Conservation (phyloP, 2,329 filamentous ascomycete species). For the Talaromyces sp. region DNA sequence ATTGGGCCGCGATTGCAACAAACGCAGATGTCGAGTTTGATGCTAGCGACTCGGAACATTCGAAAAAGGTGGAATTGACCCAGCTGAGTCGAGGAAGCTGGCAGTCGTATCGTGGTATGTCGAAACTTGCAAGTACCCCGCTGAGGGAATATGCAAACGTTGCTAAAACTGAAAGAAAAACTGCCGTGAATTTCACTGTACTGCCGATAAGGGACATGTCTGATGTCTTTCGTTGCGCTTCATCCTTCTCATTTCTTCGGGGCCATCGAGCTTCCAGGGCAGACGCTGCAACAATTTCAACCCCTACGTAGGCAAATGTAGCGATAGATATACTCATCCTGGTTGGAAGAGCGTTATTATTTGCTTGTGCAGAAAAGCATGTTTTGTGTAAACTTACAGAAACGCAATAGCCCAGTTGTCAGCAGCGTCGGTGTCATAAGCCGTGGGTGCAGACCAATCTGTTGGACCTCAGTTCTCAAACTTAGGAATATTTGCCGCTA, state of each 20-base stretch:
- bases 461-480: background rate
- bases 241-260: conserved; percentile 1
- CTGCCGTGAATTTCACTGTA: conserved; percentile 22
- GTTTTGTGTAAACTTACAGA: conserved; percentile 16
- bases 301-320: conserved; percentile 26
- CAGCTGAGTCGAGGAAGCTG: conserved; percentile 17
- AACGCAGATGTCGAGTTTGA: conserved; percentile 16
- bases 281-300: conserved; percentile 29
- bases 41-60: background rate
- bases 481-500: background rate
- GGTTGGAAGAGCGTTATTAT: background rate
- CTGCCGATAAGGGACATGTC: conserved; percentile 8
- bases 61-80: conserved; percentile 2
- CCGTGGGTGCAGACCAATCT: conserved; percentile 11
- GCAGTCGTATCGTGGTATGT: conserved; percentile 19
- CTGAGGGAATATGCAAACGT: conserved; percentile 22
- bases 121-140: conserved; percentile 20
- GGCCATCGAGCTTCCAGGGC: conserved; percentile 27
- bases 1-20: conserved; percentile 18
- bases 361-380: background rate
- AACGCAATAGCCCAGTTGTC: conserved; percentile 19
- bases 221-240: conserved; percentile 10
- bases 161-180: conserved; percentile 24
- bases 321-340: conserved; percentile 27
- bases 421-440: conserved; percentile 18